Conservation (phyloP, 257 asterid genomes). For the Cinchona pubescens region DNA sequence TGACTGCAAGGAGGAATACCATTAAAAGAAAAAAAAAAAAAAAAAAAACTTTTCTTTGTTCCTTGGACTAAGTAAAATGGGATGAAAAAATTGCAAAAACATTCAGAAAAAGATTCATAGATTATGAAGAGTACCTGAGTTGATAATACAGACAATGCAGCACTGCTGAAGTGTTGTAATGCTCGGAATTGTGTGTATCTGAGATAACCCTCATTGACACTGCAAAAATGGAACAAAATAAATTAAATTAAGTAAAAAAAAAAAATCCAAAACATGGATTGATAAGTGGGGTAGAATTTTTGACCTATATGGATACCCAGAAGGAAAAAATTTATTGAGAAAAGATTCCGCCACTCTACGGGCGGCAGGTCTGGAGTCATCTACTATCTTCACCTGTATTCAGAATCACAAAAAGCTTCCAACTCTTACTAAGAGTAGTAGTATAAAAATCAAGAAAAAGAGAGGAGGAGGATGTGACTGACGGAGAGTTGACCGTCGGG, state of each 20-base stretch:
- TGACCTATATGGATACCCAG: constrained; percentile 94
- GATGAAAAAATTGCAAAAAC: background rate
- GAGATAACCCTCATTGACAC: constrained; percentile 94
- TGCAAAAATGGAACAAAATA: constrained; percentile 35
- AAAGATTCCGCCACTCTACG: constrained; percentile 65
- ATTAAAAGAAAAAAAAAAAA: no score
- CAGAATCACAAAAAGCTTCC: no score
- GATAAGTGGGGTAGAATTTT: no score
- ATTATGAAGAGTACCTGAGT: constrained; percentile 78
- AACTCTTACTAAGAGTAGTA: no score
- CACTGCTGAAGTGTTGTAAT: constrained; percentile 91
- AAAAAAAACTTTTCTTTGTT: no score
- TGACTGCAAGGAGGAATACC: constrained; percentile 74
- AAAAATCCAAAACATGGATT: background rate
- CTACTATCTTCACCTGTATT: constrained; percentile 66
- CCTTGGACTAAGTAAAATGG: background rate
- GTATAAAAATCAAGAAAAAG: background rate
- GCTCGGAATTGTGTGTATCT: constrained; percentile 95
- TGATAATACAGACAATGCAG: constrained; percentile 82
- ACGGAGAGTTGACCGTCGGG: constrained; percentile 75
- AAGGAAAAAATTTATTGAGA: constrained; percentile 79
- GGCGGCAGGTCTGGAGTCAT: constrained; percentile 70
- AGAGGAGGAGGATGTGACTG: constrained; percentile 20
- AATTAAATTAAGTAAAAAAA: no score
- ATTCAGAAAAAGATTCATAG: constrained; percentile 4